Base-by-base conservation (phyloP, 257 asterid genomes). In the Fraxinus anomala region DNA sequence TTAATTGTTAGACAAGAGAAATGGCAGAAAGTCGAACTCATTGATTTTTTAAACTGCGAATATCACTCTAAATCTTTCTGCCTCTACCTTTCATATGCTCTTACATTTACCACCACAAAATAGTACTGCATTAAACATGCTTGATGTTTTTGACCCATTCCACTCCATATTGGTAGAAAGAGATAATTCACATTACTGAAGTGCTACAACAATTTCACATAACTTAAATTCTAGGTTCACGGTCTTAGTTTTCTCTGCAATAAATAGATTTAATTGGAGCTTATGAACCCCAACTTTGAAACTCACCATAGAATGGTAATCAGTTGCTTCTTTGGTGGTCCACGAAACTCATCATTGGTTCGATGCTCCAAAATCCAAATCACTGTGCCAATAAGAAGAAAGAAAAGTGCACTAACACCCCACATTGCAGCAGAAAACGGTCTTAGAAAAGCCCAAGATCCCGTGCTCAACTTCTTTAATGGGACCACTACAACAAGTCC, bases 401-500 rank as follows among this genome's bases (percentile, higher is more conserved):
- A 91, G 70, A 87, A 87, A 37, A 81, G 88, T 21, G 89, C 91
- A 75, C 81, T 83, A n/a, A 86, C 93, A 31, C 80, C 92, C 97
- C 94, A 91, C 87, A 88, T 51, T 67, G 80, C 34, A 36, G 70
- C 84, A 63, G 92, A 88, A 81, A 91, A 89, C 0, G 97, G 97
- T 81, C 92, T 82, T 61, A 91, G 78, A 71, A 91, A 91, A 61
- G 92, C 91, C 97, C 94, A 91, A 68, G 92, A 88, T 68, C 86
- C 89, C 3, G 91, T 83, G 80, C 89, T 90, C 80, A 80, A 74
- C 73, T 79, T 81, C 68, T 74, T 86, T 42, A 88, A 85, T 1
- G 89, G 91, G 73, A 89, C 94, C 59, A 91, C 91, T 76, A 91
- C 89, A 86, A 91, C 92, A 68, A 91, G 94, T 44, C 97, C 97